Base-by-base conservation (phyloP, 2,329 filamentous ascomycete species). In the Aspergillus proliferans region DNA sequence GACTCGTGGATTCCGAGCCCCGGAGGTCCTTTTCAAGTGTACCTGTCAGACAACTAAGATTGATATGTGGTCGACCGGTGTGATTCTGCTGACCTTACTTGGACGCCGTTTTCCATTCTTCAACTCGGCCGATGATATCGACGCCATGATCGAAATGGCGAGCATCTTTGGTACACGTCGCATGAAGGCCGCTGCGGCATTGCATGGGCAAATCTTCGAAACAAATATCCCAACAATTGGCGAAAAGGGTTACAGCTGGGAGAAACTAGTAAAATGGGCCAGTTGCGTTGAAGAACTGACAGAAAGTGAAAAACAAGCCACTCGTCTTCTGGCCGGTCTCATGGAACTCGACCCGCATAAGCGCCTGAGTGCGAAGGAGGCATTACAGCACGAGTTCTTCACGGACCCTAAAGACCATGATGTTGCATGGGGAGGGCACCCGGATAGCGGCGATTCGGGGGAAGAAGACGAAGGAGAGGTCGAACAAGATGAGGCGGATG, bases 51-150 rank as follows among this genome's bases (percentile, higher is more conserved):
- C 86, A 3, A 92, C 87, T 40, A 86, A 92, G 58, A 93, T 98
- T 58, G 93, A 98, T 66, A 86, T 98, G 57, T 98, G 93, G 93
- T 95, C 89, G 21, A 91, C 86, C 0, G 93, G 93, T 39, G 91
- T 98, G n/a, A 95, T 98, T 48, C 79, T 98, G 2, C 77, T 98
- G n/a, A 98, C 93, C 0, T 86, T 98, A 54, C 76, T 98, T 12
- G 92, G 88, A 38, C 86, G 87, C 49, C 84, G 93, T 3, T 98
- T 98, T 61, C 93, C 93, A 1, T 98, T 98, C 71, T 98, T 98
- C 78, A 96, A 98, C 71, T 95, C 88, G 42, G 86, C 90, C n/a
- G 93, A 98, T 67, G 93, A 98, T 61, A 87, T 98, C 43, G 93
- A 98, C 64, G 93, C 93, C 46, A 86, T 96, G 80, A 92, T 98